A percentile compares a stretch with the other conserved stretches of the same genome.
phyloP scores from a whole-genome alignment of 257 asterid species.

The Ilex asprella region DNA sequence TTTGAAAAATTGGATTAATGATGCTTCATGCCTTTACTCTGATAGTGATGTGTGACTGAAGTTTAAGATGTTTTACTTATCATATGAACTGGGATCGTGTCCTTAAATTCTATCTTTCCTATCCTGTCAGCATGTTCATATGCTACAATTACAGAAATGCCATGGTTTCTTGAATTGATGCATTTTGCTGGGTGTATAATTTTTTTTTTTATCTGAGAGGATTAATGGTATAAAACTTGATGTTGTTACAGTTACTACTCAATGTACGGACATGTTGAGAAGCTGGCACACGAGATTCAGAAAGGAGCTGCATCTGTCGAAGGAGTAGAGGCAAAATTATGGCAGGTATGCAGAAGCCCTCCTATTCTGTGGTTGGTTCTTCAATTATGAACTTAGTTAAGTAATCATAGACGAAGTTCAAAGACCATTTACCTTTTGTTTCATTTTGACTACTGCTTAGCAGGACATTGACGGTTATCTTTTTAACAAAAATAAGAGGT shows the following conservation, averaged over 20 bases:
- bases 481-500: no score
- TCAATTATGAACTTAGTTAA: no score
- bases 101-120: background rate
- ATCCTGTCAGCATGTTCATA: background rate
- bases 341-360: constrained; percentile 42
- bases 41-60: no score
- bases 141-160: background rate
- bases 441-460: no score
- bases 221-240: background rate
- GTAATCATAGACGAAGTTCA: no score
- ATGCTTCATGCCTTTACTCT: no score
- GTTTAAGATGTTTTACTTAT: no score
- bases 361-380: no score
- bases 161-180: background rate
- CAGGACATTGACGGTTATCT: no score
- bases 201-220: background rate
- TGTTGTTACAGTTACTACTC: constrained; percentile 45
- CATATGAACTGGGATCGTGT: no score
- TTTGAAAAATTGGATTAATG: no score
- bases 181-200: background rate
- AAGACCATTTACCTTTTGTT: no score
- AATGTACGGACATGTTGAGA: constrained; percentile 63
- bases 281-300: constrained; percentile 60
- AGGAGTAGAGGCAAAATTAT: constrained; percentile 63
- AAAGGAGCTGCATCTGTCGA: constrained; percentile 64